Percentiles rank a stretch among this genome's conserved stretches.
Conservation (phyloP, 306 rosid species). For the Lathyrus tuberosus region DNA sequence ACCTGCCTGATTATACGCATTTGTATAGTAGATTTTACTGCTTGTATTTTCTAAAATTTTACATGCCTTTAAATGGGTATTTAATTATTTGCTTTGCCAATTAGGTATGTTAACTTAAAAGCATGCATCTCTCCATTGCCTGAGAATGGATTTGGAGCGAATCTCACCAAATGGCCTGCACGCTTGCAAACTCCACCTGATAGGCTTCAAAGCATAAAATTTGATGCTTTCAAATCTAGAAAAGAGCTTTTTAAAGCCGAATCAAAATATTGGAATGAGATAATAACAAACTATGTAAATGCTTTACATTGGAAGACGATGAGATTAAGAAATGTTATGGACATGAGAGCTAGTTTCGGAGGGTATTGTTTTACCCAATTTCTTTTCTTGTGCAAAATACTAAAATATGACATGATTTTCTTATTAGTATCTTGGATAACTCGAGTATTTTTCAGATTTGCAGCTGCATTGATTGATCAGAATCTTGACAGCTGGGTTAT, state of each 20-base stretch:
- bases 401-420: conserved; percentile 25
- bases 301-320: conserved; percentile 71
- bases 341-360: conserved; percentile 51
- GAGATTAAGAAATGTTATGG: conserved; percentile 84
- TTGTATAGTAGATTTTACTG: conserved; percentile 22
- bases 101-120: conserved; percentile 79
- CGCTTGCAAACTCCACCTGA: conserved; percentile 81
- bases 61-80: not conserved
- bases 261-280: conserved; percentile 77
- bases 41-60: conserved; percentile 4
- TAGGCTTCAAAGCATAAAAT: conserved; percentile 74
- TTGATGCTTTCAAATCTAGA: conserved; percentile 83
- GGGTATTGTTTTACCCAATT: conserved; percentile 52
- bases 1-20: not conserved
- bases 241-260: conserved; percentile 93
- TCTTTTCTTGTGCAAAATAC: not conserved
- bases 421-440: conserved; percentile 30
- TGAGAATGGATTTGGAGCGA: conserved; percentile 74
- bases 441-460: conserved; percentile 51
- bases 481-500: conserved; percentile 7
- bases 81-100: not conserved
- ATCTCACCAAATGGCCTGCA: conserved; percentile 73
- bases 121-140: conserved; percentile 82
- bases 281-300: conserved; percentile 61
- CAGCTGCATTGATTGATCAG: not conserved